Percentiles rank a stretch among this genome's conserved stretches.
phyloP scores from a whole-genome alignment of 345 rosid genomes.

The Moricandia arvensis region DNA sequence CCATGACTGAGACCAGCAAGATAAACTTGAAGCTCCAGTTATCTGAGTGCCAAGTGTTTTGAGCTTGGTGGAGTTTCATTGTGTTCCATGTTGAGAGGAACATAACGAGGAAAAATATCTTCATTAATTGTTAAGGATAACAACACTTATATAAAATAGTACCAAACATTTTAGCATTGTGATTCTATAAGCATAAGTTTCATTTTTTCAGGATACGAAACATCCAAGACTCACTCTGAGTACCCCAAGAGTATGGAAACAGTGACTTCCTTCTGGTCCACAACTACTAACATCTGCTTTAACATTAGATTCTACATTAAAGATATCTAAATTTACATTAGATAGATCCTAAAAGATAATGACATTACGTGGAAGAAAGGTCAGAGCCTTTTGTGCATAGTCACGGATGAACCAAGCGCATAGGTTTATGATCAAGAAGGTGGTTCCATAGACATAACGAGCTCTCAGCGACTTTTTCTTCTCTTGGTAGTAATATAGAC shows the following conservation, averaged over 20 bases:
- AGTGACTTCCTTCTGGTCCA: slow-evolving; percentile 56
- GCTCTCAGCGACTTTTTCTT: slow-evolving; percentile 54
- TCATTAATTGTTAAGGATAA: slow-evolving; percentile 19
- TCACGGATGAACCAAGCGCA: slow-evolving; percentile 87
- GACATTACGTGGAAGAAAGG: slow-evolving; percentile 55
- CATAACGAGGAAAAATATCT: slow-evolving; percentile 85
- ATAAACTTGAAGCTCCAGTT: slow-evolving; percentile 60
- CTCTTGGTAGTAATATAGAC: slow-evolving; percentile 38
- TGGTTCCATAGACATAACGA: slow-evolving; percentile 67
- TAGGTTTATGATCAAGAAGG: slow-evolving; percentile 66
- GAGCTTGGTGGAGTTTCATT: slow-evolving; percentile 51
- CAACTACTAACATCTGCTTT: slow-evolving; percentile 66
- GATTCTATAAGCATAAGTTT: neutral
- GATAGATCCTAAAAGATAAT: slow-evolving; percentile 6
- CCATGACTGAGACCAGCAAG: slow-evolving; percentile 49
- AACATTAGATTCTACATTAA: neutral
- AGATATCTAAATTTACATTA: neutral
- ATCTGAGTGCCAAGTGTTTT: slow-evolving; percentile 73
- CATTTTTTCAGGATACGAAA: slow-evolving; percentile 63
- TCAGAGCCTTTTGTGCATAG: slow-evolving; percentile 59
- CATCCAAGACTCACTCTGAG: slow-evolving; percentile 91
- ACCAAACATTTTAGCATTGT: neutral
- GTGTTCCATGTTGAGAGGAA: slow-evolving; percentile 59
- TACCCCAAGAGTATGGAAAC: slow-evolving; percentile 69
- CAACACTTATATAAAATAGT: neutral